Evolutionary conservation across 768 basidiomycete genomes (phyloP), one percentile per base, ranked within the genome.

Genomic region (Rhodotorula taiwanensis): DNA sequence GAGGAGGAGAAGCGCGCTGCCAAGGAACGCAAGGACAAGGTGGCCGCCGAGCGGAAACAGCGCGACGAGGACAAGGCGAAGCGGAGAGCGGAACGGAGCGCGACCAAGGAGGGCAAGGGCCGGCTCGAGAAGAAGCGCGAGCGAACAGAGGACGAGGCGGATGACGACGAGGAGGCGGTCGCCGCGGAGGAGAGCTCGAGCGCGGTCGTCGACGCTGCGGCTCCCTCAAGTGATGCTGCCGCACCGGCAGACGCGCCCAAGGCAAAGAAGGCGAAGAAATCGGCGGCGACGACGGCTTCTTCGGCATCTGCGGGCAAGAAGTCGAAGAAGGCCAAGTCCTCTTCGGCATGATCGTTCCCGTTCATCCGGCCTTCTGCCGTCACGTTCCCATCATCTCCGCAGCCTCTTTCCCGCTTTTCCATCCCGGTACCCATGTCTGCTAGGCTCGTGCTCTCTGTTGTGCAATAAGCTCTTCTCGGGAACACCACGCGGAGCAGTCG

Each of bases 91-190:
- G 69, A 70, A 55, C 55, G 69, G 51, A 56, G 51, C 33, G 64
- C 64, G 50, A 70, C 64, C 15, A 57, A 48, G 66, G 62, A 64
- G 10, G 65, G 69, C 2, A 50, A 67, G 59, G 69, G 66, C 2
- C 30, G 69, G 48, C 15, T 43, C 5, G 69, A 59, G 62, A 57
- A 64, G 61, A 41, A 57, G 28, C 52, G 52, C 33, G 62, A 59
- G 51, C 60, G 33, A 23, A n/a, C n/a, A n/a, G 71, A 67, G 13
- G 63, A 53, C 41, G 62, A 47, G 43, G 42, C 23, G 18, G 60
- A 44, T 25, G 60, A 31, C 20, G 55, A 52, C 42, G 49, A 16
- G 6, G 54, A 58, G 49, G 66, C 25, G 16, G 50, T 56, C 34
- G 54, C 41, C 36, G 45, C 21, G 3, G 39, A 14, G 33, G 51